Evolutionary conservation across 352 stramenopile species (phyloP), one percentile per base, ranked within the genome.

Genomic region (Phytophthora macrochlamydospora): DNA sequence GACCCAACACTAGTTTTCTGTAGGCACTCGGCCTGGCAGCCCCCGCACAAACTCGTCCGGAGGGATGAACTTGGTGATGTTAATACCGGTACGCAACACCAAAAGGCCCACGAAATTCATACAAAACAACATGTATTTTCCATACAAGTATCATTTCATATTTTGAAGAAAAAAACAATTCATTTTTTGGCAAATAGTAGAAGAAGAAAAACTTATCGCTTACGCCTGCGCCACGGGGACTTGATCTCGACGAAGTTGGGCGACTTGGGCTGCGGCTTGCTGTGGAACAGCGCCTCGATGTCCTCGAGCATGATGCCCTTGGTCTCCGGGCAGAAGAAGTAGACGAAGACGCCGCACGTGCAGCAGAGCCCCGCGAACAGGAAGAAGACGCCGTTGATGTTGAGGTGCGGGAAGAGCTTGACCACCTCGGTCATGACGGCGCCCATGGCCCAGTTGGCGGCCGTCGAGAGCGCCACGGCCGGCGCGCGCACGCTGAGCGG

Each of bases 281-380:
- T 64, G 57, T 64, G 33, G 37, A 64, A 64, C 5, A 64, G 38
- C 7, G 38, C 46, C 57, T 64, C 57, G 29, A 64, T 51, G 38
- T 64, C 57, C 57, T 64, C 57, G 30, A 64, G 57, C 57, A 64
- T 29, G n/a, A 64, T 42, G 29, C 57, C 48, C 57, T 64, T 64
- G 9, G 57, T 64, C 57, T 64, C 57, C 30, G 57, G 57, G 30
- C 57, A 64, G 24, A 88, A 75, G 60, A 82, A 76, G 51, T 71
- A 80, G 35, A 90, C 83, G 35, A 81, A 81, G 7, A 74, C 67
- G 31, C 56, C 68, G 29, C 59, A 76, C 49, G 79, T 58, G 59
- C 51, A 67, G 65, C 65, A 72, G n/a, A 68, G 48, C 12, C 44
- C 65, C 18, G 65, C 53, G 52, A 72, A 72, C 42, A 72, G 46